Percentiles rank a stretch among this genome's conserved stretches.
Conservation (phyloP, 2,329 filamentous ascomycete genomes). For the Calonectria leucothoes region DNA sequence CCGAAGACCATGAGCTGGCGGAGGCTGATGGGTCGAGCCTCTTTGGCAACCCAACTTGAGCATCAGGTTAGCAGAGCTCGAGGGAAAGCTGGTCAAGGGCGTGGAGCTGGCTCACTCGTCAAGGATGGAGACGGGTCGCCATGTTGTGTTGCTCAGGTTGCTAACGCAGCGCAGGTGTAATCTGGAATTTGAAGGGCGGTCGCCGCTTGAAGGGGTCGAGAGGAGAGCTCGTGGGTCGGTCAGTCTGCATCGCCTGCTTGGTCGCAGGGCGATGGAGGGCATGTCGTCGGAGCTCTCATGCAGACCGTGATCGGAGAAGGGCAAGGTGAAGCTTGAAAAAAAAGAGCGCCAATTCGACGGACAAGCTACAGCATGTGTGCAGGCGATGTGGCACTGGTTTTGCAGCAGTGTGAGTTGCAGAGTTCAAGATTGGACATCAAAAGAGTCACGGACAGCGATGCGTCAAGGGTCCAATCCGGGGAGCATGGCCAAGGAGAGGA, state of each 20-base stretch:
- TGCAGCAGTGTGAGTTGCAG: conserved; percentile 4
- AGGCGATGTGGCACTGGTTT: neutral
- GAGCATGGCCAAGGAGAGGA: conserved; percentile 2
- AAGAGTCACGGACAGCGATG: conserved; percentile 7
- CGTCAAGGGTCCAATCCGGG: conserved; percentile 9
- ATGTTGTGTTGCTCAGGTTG: conserved; percentile 55
- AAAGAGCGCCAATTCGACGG: neutral
- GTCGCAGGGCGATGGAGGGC: conserved; percentile 59
- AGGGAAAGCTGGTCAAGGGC: conserved; percentile 7
- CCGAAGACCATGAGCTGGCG: conserved; percentile 98
- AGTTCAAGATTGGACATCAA: neutral
- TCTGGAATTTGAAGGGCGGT: conserved; percentile 16
- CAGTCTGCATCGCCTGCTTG: conserved; percentile 55
- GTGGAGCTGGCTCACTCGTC: conserved; percentile 66
- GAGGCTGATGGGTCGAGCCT: conserved; percentile 94
- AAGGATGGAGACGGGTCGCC: conserved; percentile 72
- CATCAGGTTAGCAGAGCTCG: conserved; percentile 31
- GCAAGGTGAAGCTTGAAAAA: neutral
- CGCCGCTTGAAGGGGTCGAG: neutral
- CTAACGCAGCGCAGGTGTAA: conserved; percentile 35
- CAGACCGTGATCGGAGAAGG: conserved; percentile 30
- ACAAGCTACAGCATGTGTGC: neutral
- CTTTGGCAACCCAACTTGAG: conserved; percentile 88
- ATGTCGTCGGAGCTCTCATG: conserved; percentile 56
- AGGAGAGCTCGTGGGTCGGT: conserved; percentile 32